These are phyloP conservation scores for Neoboletus brunneissimus DNA, from an alignment of 768 basidiomycete species.

Conservation along the genomic window DNA sequence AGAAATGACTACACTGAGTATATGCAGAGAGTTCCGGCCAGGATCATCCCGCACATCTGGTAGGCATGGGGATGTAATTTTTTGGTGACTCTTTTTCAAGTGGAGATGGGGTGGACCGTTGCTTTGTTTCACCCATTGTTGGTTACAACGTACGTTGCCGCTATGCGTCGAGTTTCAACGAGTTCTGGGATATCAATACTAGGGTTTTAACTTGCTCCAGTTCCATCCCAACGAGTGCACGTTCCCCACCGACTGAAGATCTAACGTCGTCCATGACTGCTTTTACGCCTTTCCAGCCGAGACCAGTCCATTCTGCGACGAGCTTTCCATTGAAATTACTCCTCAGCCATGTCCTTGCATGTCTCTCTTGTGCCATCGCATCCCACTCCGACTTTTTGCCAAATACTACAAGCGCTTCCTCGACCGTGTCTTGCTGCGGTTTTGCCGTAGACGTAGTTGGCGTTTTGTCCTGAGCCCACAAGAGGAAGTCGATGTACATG, in stretches of 20 bases:
- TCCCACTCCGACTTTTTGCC: conserved; percentile 50
- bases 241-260: conserved; percentile 43
- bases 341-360: conserved; percentile 36
- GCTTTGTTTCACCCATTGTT: neutral
- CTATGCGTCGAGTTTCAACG: conserved; percentile 18
- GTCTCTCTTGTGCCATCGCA: conserved; percentile 29
- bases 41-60: conserved; percentile 32
- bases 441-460: conserved; percentile 11
- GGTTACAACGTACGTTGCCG: conserved; percentile 7
- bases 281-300: conserved; percentile 48
- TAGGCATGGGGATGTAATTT: conserved; percentile 9
- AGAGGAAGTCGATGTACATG: conserved; percentile 61
- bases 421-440: conserved; percentile 24
- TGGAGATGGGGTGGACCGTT: neutral
- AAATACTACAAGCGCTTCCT: conserved; percentile 52
- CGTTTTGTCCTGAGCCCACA: conserved; percentile 40
- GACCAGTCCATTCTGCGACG: conserved; percentile 54
- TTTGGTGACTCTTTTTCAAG: neutral
- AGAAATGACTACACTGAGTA: conserved; percentile 31
- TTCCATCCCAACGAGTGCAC: conserved; percentile 40
- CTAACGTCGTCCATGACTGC: conserved; percentile 52
- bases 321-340: conserved; percentile 46
- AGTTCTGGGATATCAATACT: conserved; percentile 36
- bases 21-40: conserved; percentile 28
- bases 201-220: conserved; percentile 41